Conservation (phyloP, 1,284 basidiomycete species). For the Sphagnurus paluster region DNA sequence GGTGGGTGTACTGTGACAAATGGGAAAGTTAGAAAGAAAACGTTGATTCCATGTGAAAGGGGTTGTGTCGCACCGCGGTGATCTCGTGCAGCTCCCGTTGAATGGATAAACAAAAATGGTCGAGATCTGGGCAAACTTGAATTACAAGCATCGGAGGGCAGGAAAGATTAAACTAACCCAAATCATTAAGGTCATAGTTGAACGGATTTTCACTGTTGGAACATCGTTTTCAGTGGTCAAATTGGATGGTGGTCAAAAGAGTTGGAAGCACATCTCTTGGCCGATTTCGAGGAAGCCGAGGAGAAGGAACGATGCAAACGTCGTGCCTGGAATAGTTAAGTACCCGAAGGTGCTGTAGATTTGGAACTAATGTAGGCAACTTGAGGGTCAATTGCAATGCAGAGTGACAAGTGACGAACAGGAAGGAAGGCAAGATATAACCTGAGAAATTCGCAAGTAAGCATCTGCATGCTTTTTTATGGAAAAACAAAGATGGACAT, state of each 20-base stretch:
- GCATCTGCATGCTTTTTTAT: neutral
- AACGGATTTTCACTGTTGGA: conserved; percentile 62
- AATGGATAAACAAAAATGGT: conserved; percentile 61
- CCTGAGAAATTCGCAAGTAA: conserved; percentile 31
- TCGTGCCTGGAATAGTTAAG: conserved; percentile 60
- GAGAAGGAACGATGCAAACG: conserved; percentile 61
- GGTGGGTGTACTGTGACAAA: conserved; percentile 49
- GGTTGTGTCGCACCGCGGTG: conserved; percentile 45
- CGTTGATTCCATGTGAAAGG: neutral
- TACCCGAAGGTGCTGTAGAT: conserved; percentile 51
- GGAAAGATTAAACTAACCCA: conserved; percentile 38
- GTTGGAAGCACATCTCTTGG: conserved; percentile 57
- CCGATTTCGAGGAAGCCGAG: conserved; percentile 73
- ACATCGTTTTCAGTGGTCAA: neutral
- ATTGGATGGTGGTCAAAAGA: neutral
- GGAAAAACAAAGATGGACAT: conserved; percentile 19
- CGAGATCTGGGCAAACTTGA: conserved; percentile 45
- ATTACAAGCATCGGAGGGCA: neutral
- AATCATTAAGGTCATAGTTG: conserved; percentile 68
- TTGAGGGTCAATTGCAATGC: neutral
- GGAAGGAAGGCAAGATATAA: conserved; percentile 68
- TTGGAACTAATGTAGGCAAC: conserved; percentile 54
- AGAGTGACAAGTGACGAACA: conserved; percentile 32
- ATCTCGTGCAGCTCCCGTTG: conserved; percentile 69
- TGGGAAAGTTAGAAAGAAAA: neutral